Base-by-base conservation (phyloP, 2,329 filamentous ascomycete species). In the Neobulgaria alba region DNA sequence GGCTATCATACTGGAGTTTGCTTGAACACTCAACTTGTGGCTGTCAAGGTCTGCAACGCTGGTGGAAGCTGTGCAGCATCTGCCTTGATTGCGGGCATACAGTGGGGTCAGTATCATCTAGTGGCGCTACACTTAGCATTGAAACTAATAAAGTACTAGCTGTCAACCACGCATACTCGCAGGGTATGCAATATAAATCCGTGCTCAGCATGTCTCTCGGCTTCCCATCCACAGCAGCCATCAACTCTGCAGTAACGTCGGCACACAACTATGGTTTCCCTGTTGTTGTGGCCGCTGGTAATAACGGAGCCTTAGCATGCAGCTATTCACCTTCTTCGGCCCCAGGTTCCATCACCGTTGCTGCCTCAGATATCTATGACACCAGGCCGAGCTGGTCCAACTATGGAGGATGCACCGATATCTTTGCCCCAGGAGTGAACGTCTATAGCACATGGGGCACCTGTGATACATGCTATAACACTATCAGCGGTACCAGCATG, bases 211-310 rank as follows among this genome's bases (percentile, higher is more conserved):
- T 15, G 9, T 33, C 31, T 15, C 9, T 33, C 15, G 15, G 31
- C 31, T 9, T n/a, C n/a, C n/a, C n/a, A n/a, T 59, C 57, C 46
- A 69, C 67, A 1, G 48, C 57, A 0, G 63, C 73, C 31, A 61
- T 75, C 51, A 75, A 77, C 63, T 54, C 50, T 35, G 68, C 66
- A 50, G 53, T 63, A 3, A 54, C 33, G n/a, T n/a, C n/a, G n/a
- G n/a, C n/a, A n/a, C n/a, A n/a, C n/a, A n/a, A n/a, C n/a, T n/a
- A n/a, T n/a, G n/a, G n/a, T n/a, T n/a, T n/a, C n/a, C n/a, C n/a
- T n/a, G n/a, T n/a, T n/a, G n/a, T n/a, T n/a, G 71, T 73, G 0
- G 72, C 73, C 2, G 73, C 74, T 18, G 74, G 74, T n/a, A 77
- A 77, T 55, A 61, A 61, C 12, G 60, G 62, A 47, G 61, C 69